Base-by-base conservation (phyloP, 164 flowering plant genomes). In the Warburgia ugandensis region DNA sequence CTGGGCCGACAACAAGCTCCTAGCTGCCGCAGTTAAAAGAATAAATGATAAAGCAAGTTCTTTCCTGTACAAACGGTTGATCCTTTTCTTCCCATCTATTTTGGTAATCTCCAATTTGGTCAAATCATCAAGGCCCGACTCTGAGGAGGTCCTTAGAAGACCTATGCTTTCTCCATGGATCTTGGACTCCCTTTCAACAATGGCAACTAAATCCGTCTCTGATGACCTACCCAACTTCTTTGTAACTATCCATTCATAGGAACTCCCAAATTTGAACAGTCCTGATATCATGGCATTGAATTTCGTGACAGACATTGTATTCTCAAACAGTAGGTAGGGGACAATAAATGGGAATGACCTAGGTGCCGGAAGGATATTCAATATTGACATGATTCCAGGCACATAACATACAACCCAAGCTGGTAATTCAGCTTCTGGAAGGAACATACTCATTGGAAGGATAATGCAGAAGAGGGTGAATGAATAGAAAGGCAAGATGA, bases 231-330 rank as follows among this genome's bases (percentile, higher is more conserved):
- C 96, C 55, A 77, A 50, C 62, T 91, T 91, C 58, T 91, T 91
- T 20, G 97, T 91, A 16, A 87, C 97, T 27, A 91, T 57, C 97
- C 97, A 91, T 61, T 91, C 97, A 28, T 86, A 86, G 39, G 97
- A 79, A 57, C 96, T 79, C 32, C 85, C 85, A 29, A 86, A 71
- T 55, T 60, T 70, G 53, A 91, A 91, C 20, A 91, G 77, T 19
- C 97, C 97, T 0, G 96, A 84, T 66, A 86, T 73, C 97, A 91
- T 91, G 60, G 97, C 97, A 59, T 83, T 81, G 71, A 91, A 91
- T 63, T 91, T 91, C 45, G 97, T 91, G 30, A 91, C 97, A 0
- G 97, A 91, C 96, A 91, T 91, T 31, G 96, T 91, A 71, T 91
- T 91, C 62, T 91, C 97, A 54, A 86, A 91, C 1, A 91, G 79